Percentiles rank a stretch among this genome's conserved stretches.
These are phyloP conservation scores for Cymbopogon flexuosus DNA, from an alignment of 202 grass and related monocot species.

Conservation along the genomic window DNA sequence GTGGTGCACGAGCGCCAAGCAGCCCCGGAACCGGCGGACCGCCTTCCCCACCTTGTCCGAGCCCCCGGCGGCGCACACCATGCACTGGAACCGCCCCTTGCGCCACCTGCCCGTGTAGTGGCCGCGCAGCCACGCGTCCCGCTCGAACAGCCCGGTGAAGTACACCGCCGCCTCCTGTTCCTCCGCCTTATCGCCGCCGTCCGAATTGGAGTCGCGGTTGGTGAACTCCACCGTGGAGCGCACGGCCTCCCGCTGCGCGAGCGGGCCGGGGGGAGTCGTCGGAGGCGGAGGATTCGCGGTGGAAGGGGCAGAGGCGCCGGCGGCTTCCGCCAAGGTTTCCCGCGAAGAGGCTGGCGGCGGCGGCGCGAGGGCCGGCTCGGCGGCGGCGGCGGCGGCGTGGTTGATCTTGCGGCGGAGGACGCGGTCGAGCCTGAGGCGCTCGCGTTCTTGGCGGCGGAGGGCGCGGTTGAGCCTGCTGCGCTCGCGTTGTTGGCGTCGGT, in stretches of 20 bases:
- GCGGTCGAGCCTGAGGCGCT: not conserved
- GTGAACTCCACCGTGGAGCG: constrained; percentile 41
- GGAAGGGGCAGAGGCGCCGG: constrained; percentile 33
- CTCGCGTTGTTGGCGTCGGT: not conserved
- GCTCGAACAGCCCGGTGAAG: constrained; percentile 49
- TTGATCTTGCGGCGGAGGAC: not conserved
- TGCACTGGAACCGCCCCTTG: constrained; percentile 57
- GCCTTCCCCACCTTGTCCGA: constrained; percentile 29
- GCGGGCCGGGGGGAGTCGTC: constrained; percentile 18
- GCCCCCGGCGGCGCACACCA: constrained; percentile 48
- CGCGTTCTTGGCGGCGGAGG: not conserved
- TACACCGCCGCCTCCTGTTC: constrained; percentile 27
- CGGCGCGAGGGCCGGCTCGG: constrained; percentile 24
- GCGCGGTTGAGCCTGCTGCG: too few species aligned
- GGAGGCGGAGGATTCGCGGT: not conserved
- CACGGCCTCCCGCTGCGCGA: constrained; percentile 34
- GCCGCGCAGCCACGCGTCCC: constrained; percentile 40
- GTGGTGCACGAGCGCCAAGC: constrained; percentile 54
- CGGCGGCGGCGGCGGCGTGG: not conserved
- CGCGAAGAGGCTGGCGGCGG: constrained; percentile 36
- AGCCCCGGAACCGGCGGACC: constrained; percentile 36
- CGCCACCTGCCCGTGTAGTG: constrained; percentile 46
- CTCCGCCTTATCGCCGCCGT: constrained; percentile 17
- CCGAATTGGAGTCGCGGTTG: constrained; percentile 1
- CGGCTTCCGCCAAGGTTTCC: constrained; percentile 25